Percentiles rank a stretch among this genome's conserved stretches.
These are phyloP conservation scores for Neonectria neomacrospora DNA, from an alignment of 2,329 filamentous ascomycete species.

Conservation along the genomic window DNA sequence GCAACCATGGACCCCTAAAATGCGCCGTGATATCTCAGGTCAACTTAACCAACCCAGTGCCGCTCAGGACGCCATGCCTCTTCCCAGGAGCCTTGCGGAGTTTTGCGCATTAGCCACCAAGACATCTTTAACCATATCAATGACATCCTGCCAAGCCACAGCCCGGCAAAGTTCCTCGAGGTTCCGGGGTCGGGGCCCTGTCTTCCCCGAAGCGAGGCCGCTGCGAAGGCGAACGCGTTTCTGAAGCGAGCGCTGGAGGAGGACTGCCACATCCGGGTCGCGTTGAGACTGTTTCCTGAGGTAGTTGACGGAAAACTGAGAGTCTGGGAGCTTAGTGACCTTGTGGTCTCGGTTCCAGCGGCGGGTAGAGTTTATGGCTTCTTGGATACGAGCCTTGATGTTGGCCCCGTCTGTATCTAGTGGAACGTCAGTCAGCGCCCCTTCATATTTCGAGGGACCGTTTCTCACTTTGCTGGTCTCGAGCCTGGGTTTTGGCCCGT, in stretches of 20 bases:
- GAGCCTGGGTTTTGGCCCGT: neutral
- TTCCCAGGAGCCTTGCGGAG: slow-evolving; percentile 35
- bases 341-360: slow-evolving; percentile 55
- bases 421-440: slow-evolving; percentile 13
- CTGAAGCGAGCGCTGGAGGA: slow-evolving; percentile 49
- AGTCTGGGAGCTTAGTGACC: slow-evolving; percentile 46
- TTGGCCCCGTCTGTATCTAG: slow-evolving; percentile 10
- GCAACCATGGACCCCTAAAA: neutral
- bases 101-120: slow-evolving; percentile 42
- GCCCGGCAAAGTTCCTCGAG: slow-evolving; percentile 49
- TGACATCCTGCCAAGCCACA: slow-evolving; percentile 50
- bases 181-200: slow-evolving; percentile 35
- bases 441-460: neutral
- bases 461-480: slow-evolving; percentile 24
- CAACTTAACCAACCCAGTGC: neutral
- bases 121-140: slow-evolving; percentile 46
- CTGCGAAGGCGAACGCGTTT: slow-evolving; percentile 35
- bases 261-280: slow-evolving; percentile 48
- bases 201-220: neutral
- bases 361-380: slow-evolving; percentile 51
- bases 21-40: neutral
- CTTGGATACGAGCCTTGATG: slow-evolving; percentile 46
- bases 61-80: slow-evolving; percentile 1
- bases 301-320: slow-evolving; percentile 47
- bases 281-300: slow-evolving; percentile 51